Evolutionary conservation across 805 yeast genomes (phyloP).

Genomic region (Candida hungchunana): DNA sequence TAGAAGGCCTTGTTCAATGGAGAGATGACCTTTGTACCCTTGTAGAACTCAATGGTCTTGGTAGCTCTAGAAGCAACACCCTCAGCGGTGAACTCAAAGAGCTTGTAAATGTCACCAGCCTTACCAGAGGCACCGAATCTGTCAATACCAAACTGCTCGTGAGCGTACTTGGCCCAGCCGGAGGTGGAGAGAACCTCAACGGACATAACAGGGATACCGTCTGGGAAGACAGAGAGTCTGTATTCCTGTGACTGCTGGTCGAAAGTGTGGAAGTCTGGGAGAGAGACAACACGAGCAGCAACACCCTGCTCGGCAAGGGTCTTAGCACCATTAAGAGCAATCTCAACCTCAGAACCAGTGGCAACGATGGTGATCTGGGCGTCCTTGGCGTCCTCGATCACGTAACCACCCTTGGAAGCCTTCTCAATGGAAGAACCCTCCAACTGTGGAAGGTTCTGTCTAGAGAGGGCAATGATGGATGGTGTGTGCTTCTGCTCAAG

Average conservation of each 20-base stretch:
- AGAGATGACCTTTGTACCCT: conserved; percentile 66
- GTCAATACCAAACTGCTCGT: conserved; percentile 93
- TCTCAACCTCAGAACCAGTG: conserved; percentile 88
- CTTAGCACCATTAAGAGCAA: conserved; percentile 81
- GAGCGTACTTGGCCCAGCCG: conserved; percentile 95
- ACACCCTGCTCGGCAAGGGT: conserved; percentile 58
- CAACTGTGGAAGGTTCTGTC: conserved; percentile 90
- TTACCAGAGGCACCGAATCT: conserved; percentile 97
- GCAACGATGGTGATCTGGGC: conserved; percentile 77
- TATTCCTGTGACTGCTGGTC: conserved; percentile 80
- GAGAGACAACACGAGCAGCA: conserved; percentile 79
- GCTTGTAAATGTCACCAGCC: conserved; percentile 75
- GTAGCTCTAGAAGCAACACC: conserved; percentile 85
- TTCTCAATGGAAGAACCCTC: conserved; percentile 89
- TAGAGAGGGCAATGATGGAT: conserved; percentile 68
- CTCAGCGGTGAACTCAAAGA: conserved; percentile 87
- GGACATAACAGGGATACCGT: conserved; percentile 87
- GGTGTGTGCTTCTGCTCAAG: conserved; percentile 62
- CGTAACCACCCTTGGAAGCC: conserved; percentile 94
- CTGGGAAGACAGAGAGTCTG: conserved; percentile 84
- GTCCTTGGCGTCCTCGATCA: conserved; percentile 52
- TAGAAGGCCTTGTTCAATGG: conserved; percentile 80
- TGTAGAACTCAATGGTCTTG: conserved; percentile 76
- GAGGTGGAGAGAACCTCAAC: conserved; percentile 88
- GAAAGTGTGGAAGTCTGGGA: conserved; percentile 91